phyloP scores from a whole-genome alignment of 345 rosid species.

The Pseudoturritis turrita region DNA sequence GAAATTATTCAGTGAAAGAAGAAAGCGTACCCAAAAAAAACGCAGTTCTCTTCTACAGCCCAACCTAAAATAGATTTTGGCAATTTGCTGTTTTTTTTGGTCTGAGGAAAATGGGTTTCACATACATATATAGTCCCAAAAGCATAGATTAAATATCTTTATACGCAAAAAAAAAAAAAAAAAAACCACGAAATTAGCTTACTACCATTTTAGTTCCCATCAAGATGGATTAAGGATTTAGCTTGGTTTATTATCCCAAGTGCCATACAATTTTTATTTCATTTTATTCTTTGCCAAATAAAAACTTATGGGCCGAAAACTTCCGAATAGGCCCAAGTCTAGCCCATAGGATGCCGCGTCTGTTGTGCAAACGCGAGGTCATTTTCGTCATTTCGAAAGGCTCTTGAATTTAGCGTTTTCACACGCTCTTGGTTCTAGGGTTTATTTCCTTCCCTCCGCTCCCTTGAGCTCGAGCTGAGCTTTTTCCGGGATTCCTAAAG shows the following conservation, averaged over 20 bases:
- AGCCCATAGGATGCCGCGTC: not conserved
- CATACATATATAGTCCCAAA: too few species aligned
- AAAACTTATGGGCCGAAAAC: not conserved
- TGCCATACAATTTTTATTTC: not conserved
- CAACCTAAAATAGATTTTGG: too few species aligned
- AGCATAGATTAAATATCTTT: too few species aligned
- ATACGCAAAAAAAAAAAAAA: too few species aligned
- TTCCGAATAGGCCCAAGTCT: not conserved
- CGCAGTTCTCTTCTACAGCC: too few species aligned
- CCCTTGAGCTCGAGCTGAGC: constrained; percentile 8
- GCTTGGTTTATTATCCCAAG: not conserved
- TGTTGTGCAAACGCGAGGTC: not conserved
- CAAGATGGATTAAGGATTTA: not conserved
- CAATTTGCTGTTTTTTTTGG: too few species aligned
- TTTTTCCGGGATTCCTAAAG: not conserved
- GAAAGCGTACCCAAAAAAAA: too few species aligned
- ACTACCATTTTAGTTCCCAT: not conserved
- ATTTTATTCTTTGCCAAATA: not conserved
- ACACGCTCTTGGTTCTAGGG: constrained; percentile 19
- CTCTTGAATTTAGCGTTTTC: not conserved
- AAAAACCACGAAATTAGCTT: not conserved
- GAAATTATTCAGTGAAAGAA: too few species aligned
- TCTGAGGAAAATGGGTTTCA: too few species aligned
- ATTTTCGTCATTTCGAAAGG: not conserved
- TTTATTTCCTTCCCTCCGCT: constrained; percentile 15